Evolutionary conservation across 176 grass and related monocot genomes (phyloP), one percentile per base, ranked within the genome.

Genomic region (Cymbopogon citratus): DNA sequence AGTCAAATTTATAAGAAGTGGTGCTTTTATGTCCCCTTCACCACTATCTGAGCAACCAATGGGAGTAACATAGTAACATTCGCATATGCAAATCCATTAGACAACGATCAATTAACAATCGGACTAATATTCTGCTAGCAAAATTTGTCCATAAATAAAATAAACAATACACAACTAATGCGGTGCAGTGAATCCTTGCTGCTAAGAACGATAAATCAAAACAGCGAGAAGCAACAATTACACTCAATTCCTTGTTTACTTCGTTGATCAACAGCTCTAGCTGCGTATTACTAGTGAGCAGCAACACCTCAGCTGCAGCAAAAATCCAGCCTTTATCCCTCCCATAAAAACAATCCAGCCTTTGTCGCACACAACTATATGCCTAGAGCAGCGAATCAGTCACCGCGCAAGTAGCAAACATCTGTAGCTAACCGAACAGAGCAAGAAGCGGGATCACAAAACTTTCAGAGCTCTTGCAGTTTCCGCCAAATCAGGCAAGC

Each of bases 31-130:
- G 40, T 40, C 43, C 19, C 26, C 44, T 68, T 60, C 24, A 73
- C 3, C 28, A 60, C 39, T 33, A 51, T 74, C 48, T 75, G 69
- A 61, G 48, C 81, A 88, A 51, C 12, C 67, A 75, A 67, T 68
- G 3, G 0, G 44, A 56, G 35, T 66, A 31, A 66, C 8, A 66
- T 57, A 56, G 35, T 59, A 51, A 57, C 0, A 66, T 45, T 56
- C 73, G 21, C 31, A 33, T 33, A n/a, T n/a, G n/a, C n/a, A n/a
- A n/a, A n/a, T n/a, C n/a, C n/a, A n/a, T n/a, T n/a, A n/a, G n/a
- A n/a, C n/a, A n/a, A 29, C 5, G 24, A 81, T 54, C 39, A 41
- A 27, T 16, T 46, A 80, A 75, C 12, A 38, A 69, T 26, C 78
- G 21, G 26, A 16, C 29, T 3, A 67, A 70, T 36, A 63, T 59